Percentiles rank a stretch among this genome's conserved stretches.
These are phyloP conservation scores for Hypomontagnella submonticulosa DNA, from an alignment of 495 filamentous ascomycete species.

Conservation along the genomic window DNA sequence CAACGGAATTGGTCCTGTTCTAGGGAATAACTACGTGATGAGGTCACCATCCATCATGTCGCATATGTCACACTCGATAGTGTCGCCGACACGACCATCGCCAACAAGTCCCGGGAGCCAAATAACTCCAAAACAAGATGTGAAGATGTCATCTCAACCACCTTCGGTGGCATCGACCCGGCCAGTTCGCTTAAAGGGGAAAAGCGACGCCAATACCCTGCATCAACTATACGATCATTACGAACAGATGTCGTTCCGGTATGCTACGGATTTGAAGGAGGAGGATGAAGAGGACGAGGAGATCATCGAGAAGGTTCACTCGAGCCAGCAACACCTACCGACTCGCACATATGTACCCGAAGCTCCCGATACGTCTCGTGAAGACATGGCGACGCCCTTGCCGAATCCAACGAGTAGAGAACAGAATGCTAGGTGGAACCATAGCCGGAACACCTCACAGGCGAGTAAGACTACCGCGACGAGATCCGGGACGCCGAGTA, in stretches of 20 bases:
- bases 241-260: slow-evolving; percentile 59
- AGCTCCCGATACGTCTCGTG: slow-evolving; percentile 37
- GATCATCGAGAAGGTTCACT: slow-evolving; percentile 15
- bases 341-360: slow-evolving; percentile 29
- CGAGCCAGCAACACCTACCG: slow-evolving; percentile 14
- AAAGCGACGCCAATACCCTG: slow-evolving; percentile 48
- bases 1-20: slow-evolving; percentile 34
- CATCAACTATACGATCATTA: slow-evolving; percentile 64
- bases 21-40: slow-evolving; percentile 48
- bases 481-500: slow-evolving; percentile 41
- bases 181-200: slow-evolving; percentile 47
- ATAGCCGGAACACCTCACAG: slow-evolving; percentile 47
- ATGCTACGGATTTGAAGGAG: slow-evolving; percentile 48
- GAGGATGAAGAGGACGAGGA: slow-evolving; percentile 40
- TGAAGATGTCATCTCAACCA: slow-evolving; percentile 38
- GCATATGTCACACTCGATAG: slow-evolving; percentile 42
- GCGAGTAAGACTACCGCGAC: slow-evolving; percentile 38
- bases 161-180: slow-evolving; percentile 41
- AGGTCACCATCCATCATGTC: slow-evolving; percentile 57
- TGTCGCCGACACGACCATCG: slow-evolving; percentile 29
- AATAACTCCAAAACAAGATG: slow-evolving; percentile 39
- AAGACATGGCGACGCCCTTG: slow-evolving; percentile 40
- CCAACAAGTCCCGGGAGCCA: slow-evolving; percentile 19
- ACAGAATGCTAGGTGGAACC: slow-evolving; percentile 30
- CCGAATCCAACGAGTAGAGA: slow-evolving; percentile 25